Base-by-base conservation (phyloP, 805 yeast genomes). In the Saccharomycopsis olivae region DNA sequence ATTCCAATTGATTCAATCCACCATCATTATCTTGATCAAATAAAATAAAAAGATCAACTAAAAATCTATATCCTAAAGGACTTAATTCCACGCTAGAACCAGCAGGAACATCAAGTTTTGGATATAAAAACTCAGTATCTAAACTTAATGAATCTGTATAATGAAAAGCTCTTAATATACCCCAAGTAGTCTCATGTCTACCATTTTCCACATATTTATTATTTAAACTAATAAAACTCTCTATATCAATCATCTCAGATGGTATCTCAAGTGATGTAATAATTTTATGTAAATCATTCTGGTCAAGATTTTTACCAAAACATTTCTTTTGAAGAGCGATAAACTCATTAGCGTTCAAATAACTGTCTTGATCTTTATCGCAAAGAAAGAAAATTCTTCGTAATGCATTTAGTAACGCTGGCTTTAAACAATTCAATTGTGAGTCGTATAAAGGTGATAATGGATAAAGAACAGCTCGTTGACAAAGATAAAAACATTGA, bases 11-110 rank as follows among this genome's bases (percentile, higher is more conserved):
- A 52, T 77, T 82, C 40, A 92, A 64, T 0, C 97, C 97, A 25
- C 99, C 99, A 56, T 92, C 99, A 52, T 92, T 92, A 56, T 92
- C 98, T 52, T 78, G 79, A 54, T 92, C 99, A 53, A 84, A 92
- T 38, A 83, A 66, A 8, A 89, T 58, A 53, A 92, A 92, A 33
- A 92, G 59, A 52, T 92, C 97, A 5, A 92, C 97, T 40, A 92
- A 65, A 55, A 92, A 92, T 47, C 92, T 64, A 57, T 89, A 89
- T 0, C 98, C 99, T 9, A 73, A 71, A 1, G 97, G 97, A 43
- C 95, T 80, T 36, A 92, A 64, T 53, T 92, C 99, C 2, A 89
- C 95, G 54, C 87, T 82, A 1, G 94, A 69, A 32, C 73, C 69
- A 2, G 68, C 66, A 3, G 85, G 77, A 1, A 87, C 84, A 36